Base-by-base conservation (phyloP, 2,329 filamentous ascomycete species). In the Epichloe sylvatica region DNA sequence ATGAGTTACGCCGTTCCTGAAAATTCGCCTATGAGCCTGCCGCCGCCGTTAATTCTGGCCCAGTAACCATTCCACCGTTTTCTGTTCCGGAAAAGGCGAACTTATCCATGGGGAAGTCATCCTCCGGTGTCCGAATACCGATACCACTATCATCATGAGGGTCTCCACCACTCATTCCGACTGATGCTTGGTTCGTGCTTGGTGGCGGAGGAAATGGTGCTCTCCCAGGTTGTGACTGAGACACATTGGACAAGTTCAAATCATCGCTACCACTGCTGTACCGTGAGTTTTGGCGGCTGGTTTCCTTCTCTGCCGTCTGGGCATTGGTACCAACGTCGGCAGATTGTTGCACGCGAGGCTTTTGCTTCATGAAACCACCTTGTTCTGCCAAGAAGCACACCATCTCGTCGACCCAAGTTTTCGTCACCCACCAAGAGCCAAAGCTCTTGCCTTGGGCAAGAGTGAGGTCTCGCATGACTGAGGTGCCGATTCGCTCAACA, bases 351-450 rank as follows among this genome's bases (percentile, higher is more conserved):
- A 25, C n/a, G 6, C 66, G 67, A 7, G 66, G 67, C 55, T 70
- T 77, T 51, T 75, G 75, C 55, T 75, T 74, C 71, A 96, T 81
- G 62, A 96, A 96, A 0, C 91, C 91, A 46, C 90, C 91, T 58
- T 90, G 83, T 59, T 94, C 88, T 0, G 87, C 88, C 56, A 95
- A 73, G 76, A 94, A 96, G 51, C 84, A 76, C 46, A 89, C 80
- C 86, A 94, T 94, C 68, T 97, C 91, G 60, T 96, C 90, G 47
- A 96, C 78, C 75, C 91, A 97, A 51, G 91, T 90, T 64, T 96
- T 95, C 3, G 89, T 89, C 51, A 96, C 86, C 86, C 86, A 92
- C 88, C 88, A 94, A 5, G 85, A 83, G n/a, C 86, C 84, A 60
- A 91, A 94, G 60, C 84, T 90, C 61, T 83, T 80, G 17, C 84